phyloP scores from a whole-genome alignment of 495 filamentous ascomycete species.

The Hyaloscypha hepaticicola region DNA sequence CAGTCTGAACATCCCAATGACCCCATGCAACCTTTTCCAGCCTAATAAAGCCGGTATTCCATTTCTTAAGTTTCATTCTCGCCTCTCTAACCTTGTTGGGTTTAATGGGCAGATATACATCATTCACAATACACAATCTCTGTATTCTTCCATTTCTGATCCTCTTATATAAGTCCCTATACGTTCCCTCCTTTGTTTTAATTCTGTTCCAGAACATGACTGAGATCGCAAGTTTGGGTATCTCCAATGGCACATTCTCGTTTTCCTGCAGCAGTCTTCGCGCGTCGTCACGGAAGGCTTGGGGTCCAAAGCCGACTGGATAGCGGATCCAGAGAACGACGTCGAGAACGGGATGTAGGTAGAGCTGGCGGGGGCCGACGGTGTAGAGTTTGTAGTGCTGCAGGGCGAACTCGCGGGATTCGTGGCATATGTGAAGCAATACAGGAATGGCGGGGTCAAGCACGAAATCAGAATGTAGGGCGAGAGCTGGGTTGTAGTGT shows the following conservation, averaged over 20 bases:
- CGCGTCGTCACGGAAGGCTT: background rate
- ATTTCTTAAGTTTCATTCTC: background rate
- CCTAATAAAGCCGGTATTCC: no score
- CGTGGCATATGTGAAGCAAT: background rate
- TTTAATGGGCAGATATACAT: background rate
- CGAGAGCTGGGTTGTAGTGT: background rate
- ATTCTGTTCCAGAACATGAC: background rate
- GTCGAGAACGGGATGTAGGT: background rate
- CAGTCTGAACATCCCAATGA: no score
- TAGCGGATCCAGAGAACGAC: background rate
- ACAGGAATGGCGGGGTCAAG: background rate
- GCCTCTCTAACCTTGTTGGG: background rate
- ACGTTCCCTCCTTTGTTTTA: background rate
- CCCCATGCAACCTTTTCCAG: no score
- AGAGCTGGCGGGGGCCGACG: background rate
- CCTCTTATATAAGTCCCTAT: background rate
- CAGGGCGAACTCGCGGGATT: background rate
- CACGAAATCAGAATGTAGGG: background rate
- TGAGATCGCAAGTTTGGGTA: background rate
- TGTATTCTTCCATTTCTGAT: background rate
- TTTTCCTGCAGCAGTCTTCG: background rate
- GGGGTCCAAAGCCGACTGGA: background rate
- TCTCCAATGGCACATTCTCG: background rate
- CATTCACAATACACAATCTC: background rate
- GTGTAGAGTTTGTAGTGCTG: background rate